These are phyloP conservation scores for Penicillium sp. DNA, from an alignment of 2,329 filamentous ascomycete species.

Conservation along the genomic window DNA sequence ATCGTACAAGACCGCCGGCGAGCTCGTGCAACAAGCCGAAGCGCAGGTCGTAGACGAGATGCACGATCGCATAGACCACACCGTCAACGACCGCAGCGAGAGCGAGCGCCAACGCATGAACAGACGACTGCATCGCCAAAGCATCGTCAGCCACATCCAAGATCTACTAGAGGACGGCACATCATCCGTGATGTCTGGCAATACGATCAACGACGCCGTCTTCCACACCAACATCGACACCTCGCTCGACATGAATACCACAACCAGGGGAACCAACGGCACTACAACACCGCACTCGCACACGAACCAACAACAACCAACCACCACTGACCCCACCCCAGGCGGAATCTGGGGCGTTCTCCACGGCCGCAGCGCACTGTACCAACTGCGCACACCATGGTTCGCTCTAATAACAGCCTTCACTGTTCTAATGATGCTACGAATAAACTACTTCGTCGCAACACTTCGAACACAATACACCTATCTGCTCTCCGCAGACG, in stretches of 20 bases:
- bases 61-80: slow-evolving; percentile 56
- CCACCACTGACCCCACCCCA: slow-evolving; percentile 46
- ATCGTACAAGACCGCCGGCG: slow-evolving; percentile 82
- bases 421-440: slow-evolving; percentile 73
- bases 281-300: slow-evolving; percentile 28
- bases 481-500: slow-evolving; percentile 63
- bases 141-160: slow-evolving; percentile 69
- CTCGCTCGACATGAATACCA: neutral
- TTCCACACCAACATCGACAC: slow-evolving; percentile 14
- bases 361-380: slow-evolving; percentile 66
- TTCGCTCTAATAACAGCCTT: slow-evolving; percentile 86
- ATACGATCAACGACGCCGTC: slow-evolving; percentile 16
- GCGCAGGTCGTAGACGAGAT: slow-evolving; percentile 54
- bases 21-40: slow-evolving; percentile 74
- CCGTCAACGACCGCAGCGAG: slow-evolving; percentile 50
- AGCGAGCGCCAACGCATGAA: slow-evolving; percentile 53
- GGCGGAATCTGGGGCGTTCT: slow-evolving; percentile 81
- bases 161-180: slow-evolving; percentile 61
- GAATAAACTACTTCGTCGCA: slow-evolving; percentile 92
- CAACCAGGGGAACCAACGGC: neutral
- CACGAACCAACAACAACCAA: slow-evolving; percentile 30
- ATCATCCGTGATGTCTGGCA: slow-evolving; percentile 5
- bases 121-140: slow-evolving; percentile 60
- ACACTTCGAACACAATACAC: slow-evolving; percentile 81
- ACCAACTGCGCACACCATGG: slow-evolving; percentile 80